Conservation (phyloP, 2,329 filamentous ascomycete species). For the Pseudofabraea citricarpa region DNA sequence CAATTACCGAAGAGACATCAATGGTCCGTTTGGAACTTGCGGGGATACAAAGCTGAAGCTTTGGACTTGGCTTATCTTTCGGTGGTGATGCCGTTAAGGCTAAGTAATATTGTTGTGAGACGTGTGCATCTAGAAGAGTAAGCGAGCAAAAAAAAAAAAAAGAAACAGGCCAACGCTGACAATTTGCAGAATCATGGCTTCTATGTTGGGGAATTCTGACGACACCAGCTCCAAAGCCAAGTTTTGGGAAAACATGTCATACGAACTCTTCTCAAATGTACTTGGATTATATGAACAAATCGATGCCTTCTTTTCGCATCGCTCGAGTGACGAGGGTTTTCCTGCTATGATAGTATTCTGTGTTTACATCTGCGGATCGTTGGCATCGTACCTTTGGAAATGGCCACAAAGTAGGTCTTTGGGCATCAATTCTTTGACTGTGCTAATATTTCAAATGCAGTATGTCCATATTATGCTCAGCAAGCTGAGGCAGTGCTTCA, state of each 20-base stretch:
- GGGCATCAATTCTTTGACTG: neutral
- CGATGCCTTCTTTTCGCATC: constrained; percentile 26
- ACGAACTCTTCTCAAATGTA: constrained; percentile 32
- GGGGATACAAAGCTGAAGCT: constrained; percentile 29
- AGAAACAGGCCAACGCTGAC: too few species aligned
- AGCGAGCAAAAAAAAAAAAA: too few species aligned
- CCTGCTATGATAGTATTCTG: constrained; percentile 33
- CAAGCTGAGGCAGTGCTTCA: constrained; percentile 24
- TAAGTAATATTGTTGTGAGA: constrained; percentile 32
- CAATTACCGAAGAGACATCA: constrained; percentile 26
- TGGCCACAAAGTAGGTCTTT: constrained; percentile 17
- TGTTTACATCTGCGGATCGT: constrained; percentile 34
- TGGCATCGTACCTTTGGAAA: constrained; percentile 29
- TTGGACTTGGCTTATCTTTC: constrained; percentile 33
- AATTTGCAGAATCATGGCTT: neutral
- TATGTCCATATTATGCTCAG: constrained; percentile 22
- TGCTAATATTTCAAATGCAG: neutral
- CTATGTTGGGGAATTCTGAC: neutral
- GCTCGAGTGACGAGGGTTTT: constrained; percentile 24
- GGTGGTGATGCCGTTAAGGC: constrained; percentile 30
- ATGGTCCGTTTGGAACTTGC: constrained; percentile 33
- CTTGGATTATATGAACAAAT: constrained; percentile 32
- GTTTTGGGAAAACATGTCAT: constrained; percentile 26
- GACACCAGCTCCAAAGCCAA: constrained; percentile 12
- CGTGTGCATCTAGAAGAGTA: constrained; percentile 27